These are phyloP conservation scores for Bruguiera parviflora DNA, from an alignment of 345 rosid genomes.

Conservation along the genomic window DNA sequence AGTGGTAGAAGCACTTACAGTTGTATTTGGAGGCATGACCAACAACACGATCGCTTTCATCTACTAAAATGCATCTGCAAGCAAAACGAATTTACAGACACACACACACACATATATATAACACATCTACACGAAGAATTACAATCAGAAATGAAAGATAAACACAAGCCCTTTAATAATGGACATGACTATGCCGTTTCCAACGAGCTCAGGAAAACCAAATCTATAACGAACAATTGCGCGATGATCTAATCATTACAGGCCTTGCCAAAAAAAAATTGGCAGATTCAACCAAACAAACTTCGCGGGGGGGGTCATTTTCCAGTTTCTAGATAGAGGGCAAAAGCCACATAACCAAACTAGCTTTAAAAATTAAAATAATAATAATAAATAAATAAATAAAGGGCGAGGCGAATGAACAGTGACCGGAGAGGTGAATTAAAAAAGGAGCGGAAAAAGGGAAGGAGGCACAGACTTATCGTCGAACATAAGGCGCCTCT, in stretches of 20 bases:
- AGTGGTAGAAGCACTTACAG: constrained; percentile 44
- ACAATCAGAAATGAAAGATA: no score
- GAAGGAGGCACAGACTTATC: constrained; percentile 58
- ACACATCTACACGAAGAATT: not conserved
- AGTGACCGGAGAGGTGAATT: not conserved
- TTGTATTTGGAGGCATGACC: constrained; percentile 88
- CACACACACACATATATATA: no score
- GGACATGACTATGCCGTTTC: no score
- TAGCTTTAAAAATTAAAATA: not conserved
- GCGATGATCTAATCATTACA: no score
- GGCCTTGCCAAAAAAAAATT: no score
- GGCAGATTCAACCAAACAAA: no score
- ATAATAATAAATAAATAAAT: no score
- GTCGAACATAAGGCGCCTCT: constrained; percentile 96
- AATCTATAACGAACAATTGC: no score
- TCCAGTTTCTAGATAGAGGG: not conserved
- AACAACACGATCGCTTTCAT: constrained; percentile 68
- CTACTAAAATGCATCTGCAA: constrained; percentile 91
- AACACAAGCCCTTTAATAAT: no score
- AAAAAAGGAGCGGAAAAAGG: constrained; percentile 1
- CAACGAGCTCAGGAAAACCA: no score
- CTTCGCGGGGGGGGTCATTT: no score
- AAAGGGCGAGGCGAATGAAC: not conserved
- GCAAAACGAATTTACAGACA: constrained; percentile 2
- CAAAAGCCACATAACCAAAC: not conserved